Percentiles rank a stretch among this genome's conserved stretches.
Evolutionary conservation across 257 asterid genomes (phyloP).

Genomic region (Solanum peruvianum): DNA sequence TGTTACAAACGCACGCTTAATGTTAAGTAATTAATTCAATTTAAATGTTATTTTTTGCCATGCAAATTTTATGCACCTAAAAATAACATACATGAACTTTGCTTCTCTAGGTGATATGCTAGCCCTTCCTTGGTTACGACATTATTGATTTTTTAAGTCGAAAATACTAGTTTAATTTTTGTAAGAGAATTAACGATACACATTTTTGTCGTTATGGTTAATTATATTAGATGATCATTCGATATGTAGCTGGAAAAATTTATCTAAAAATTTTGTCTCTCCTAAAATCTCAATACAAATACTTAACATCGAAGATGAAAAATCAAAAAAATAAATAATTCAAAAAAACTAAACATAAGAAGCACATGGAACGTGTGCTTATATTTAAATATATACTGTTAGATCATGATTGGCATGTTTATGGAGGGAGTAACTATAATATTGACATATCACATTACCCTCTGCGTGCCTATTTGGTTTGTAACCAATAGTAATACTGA

Average conservation of each 20-base stretch:
- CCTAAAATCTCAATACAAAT: not conserved
- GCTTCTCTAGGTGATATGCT: not conserved
- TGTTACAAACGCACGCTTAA: not conserved
- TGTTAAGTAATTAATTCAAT: not conserved
- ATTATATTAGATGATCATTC: not conserved
- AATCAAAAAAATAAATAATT: not conserved
- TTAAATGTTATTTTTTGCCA: not conserved
- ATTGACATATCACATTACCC: not conserved
- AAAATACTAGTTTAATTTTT: not conserved
- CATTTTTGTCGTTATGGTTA: too few species aligned
- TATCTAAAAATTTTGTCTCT: accelerated
- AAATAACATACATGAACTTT: not conserved
- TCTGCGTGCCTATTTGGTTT: not conserved
- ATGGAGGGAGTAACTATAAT: not conserved
- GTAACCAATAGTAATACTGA: not conserved
- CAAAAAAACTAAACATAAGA: not conserved
- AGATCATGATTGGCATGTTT: not conserved
- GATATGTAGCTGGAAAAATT: not conserved
- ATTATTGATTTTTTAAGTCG: not conserved
- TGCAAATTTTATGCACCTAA: not conserved
- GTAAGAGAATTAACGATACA: not conserved
- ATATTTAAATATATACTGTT: not conserved
- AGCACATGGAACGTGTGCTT: not conserved
- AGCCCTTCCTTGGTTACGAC: not conserved
- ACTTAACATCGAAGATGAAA: not conserved